Percentiles rank a stretch among this genome's conserved stretches.
Evolutionary conservation across 495 filamentous ascomycete genomes (phyloP).

Genomic region (Beverwykella pulmonaria): DNA sequence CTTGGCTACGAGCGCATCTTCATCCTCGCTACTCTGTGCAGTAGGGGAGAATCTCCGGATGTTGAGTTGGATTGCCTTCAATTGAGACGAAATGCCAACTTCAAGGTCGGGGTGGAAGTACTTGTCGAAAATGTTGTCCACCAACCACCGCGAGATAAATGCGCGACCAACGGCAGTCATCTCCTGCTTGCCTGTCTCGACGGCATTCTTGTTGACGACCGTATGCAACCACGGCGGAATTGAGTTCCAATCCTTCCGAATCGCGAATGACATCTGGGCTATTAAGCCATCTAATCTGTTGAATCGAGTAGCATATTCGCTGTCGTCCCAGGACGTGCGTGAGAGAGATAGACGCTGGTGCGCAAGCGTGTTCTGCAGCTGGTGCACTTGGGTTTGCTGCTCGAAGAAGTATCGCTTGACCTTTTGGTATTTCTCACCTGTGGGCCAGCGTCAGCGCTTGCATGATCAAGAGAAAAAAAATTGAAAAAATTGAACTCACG

Average conservation of each 20-base stretch:
- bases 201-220: slow-evolving; percentile 81
- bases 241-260: slow-evolving; percentile 86
- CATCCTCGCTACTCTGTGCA: slow-evolving; percentile 77
- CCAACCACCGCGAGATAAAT: slow-evolving; percentile 84
- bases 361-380: slow-evolving; percentile 92
- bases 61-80: slow-evolving; percentile 89
- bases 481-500: slow-evolving; percentile 38
- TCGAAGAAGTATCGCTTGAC: slow-evolving; percentile 98
- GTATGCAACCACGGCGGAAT: slow-evolving; percentile 77
- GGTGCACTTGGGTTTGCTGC: slow-evolving; percentile 88
- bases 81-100: slow-evolving; percentile 66
- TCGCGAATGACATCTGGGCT: slow-evolving; percentile 90
- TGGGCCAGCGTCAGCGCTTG: slow-evolving; percentile 9
- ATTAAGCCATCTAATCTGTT: slow-evolving; percentile 91
- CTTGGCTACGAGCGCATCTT: slow-evolving; percentile 82
- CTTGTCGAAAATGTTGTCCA: slow-evolving; percentile 86
- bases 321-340: slow-evolving; percentile 92
- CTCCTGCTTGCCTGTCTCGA: slow-evolving; percentile 81
- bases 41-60: slow-evolving; percentile 74
- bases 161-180: slow-evolving; percentile 97
- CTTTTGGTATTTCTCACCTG: slow-evolving; percentile 94
- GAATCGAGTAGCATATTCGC: slow-evolving; percentile 88
- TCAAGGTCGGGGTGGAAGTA: slow-evolving; percentile 92
- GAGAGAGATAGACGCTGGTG: slow-evolving; percentile 94
- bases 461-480: background rate